Conservation (phyloP, 257 asterid genomes). For the Plantago elongata region DNA sequence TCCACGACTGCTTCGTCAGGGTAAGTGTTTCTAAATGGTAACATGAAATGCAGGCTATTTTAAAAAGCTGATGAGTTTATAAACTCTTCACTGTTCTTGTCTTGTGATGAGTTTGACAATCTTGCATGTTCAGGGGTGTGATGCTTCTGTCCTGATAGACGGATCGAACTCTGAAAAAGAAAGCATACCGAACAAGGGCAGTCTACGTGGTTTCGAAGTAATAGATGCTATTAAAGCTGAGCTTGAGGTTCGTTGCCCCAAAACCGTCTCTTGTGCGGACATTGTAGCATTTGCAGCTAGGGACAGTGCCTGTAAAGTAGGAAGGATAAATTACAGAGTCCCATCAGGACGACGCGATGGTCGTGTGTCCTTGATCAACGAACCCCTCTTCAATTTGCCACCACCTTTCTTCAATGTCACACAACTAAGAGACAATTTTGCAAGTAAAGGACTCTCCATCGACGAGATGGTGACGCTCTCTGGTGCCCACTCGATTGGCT, state of each 20-base stretch:
- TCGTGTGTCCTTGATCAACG: constrained; percentile 16
- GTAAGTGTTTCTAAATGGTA: constrained; percentile 24
- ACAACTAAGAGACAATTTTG: constrained; percentile 23
- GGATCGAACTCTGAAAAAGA: constrained; percentile 18
- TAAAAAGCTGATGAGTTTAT: too few species aligned
- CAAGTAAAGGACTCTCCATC: constrained; percentile 30
- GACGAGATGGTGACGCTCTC: constrained; percentile 46
- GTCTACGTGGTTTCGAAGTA: constrained; percentile 19
- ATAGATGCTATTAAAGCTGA: constrained; percentile 17
- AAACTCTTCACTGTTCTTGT: neutral
- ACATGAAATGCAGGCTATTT: neutral
- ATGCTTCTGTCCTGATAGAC: constrained; percentile 21
- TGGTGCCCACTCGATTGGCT: constrained; percentile 41
- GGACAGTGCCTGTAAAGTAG: constrained; percentile 25
- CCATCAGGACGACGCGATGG: constrained; percentile 42
- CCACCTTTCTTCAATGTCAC: constrained; percentile 21
- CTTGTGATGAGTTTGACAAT: neutral
- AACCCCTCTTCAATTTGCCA: constrained; percentile 25
- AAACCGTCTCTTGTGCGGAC: constrained; percentile 25
- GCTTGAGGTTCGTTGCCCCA: constrained; percentile 17
- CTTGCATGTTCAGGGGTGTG: constrained; percentile 19
- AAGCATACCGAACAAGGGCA: constrained; percentile 8
- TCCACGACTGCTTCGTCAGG: constrained; percentile 75
- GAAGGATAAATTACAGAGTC: constrained; percentile 22
- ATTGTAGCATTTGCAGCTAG: constrained; percentile 25